Conservation (phyloP, 345 rosid species). For the Mercurialis annua region DNA sequence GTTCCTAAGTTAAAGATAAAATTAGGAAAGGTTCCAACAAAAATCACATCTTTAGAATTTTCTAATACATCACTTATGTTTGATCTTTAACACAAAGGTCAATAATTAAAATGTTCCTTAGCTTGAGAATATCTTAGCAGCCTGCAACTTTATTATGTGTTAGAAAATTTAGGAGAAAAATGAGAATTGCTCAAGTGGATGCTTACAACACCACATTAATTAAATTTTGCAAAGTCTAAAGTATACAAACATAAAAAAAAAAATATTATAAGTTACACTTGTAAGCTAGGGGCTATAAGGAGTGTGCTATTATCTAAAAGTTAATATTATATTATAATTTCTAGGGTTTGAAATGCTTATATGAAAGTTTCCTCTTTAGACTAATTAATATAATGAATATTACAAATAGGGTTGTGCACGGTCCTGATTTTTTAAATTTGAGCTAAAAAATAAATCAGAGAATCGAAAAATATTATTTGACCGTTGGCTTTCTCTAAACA, state of each 20-base stretch:
- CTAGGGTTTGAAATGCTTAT: too few relatives aligned
- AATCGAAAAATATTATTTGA: too few relatives aligned
- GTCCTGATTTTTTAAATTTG: too few relatives aligned
- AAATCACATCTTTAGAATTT: constrained; percentile 17
- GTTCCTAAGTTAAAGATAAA: not conserved
- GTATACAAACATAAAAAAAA: not conserved
- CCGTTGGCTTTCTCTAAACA: too few relatives aligned
- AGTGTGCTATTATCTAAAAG: too few relatives aligned
- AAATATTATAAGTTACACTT: not conserved
- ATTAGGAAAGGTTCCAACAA: constrained; percentile 26
- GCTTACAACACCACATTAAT: constrained; percentile 6
- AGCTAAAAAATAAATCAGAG: too few relatives aligned
- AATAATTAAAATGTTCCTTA: constrained; percentile 3
- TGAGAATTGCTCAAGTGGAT: constrained; percentile 14
- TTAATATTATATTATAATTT: too few relatives aligned
- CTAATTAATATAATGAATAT: too few relatives aligned
- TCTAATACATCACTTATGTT: too few relatives aligned
- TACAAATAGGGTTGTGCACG: too few relatives aligned
- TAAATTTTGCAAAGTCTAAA: not conserved
- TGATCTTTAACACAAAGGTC: constrained; percentile 24
- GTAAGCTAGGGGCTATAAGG: not conserved
- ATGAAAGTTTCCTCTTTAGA: too few relatives aligned
- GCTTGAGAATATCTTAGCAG: constrained; percentile 26
- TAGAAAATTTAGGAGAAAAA: not conserved
- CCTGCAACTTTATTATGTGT: not conserved